A percentile compares a stretch with the other conserved stretches of the same genome.
These are phyloP conservation scores for Tubosaeta sp. DNA, from an alignment of 768 basidiomycete species.

Conservation along the genomic window DNA sequence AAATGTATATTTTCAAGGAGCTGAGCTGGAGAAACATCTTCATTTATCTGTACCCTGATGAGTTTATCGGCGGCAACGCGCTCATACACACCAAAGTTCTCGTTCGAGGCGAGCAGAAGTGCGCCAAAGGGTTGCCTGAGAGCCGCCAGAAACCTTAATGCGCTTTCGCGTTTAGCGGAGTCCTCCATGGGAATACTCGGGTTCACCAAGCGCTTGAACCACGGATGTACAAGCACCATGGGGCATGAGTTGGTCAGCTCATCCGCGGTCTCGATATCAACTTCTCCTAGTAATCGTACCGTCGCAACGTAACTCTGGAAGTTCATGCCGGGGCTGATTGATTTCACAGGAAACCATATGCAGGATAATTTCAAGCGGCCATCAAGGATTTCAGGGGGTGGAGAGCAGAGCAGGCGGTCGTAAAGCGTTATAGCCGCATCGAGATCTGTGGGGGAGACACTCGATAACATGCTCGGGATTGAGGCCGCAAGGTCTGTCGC, in stretches of 20 bases:
- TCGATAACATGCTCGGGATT: not conserved
- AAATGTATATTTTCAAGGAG: constrained; percentile 1
- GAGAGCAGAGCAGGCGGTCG: constrained; percentile 1
- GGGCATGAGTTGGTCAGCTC: constrained; percentile 3
- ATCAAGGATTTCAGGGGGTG: constrained; percentile 4
- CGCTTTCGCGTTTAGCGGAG: not conserved
- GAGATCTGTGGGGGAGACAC: not conserved
- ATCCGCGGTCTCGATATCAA: constrained; percentile 3
- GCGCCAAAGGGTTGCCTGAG: constrained; percentile 14
- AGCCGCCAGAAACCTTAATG: constrained; percentile 4
- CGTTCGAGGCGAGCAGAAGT: constrained; percentile 6
- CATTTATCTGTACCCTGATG: constrained; percentile 5
- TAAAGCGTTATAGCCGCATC: constrained; percentile 5
- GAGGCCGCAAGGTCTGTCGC: not conserved
- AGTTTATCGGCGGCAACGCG: constrained; percentile 9
- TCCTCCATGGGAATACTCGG: constrained; percentile 1
- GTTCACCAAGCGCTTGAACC: constrained; percentile 4
- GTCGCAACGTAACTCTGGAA: not conserved
- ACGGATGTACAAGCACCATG: constrained; percentile 16
- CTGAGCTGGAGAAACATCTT: constrained; percentile 2
- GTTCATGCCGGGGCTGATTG: not conserved
- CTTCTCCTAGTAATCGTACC: not conserved
- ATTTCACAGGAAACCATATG: constrained; percentile 3
- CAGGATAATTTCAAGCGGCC: constrained; percentile 13
- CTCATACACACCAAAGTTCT: constrained; percentile 1